Evolutionary conservation across 2,329 filamentous ascomycete genomes (phyloP).

Genomic region (Alternaria incomplexa): DNA sequence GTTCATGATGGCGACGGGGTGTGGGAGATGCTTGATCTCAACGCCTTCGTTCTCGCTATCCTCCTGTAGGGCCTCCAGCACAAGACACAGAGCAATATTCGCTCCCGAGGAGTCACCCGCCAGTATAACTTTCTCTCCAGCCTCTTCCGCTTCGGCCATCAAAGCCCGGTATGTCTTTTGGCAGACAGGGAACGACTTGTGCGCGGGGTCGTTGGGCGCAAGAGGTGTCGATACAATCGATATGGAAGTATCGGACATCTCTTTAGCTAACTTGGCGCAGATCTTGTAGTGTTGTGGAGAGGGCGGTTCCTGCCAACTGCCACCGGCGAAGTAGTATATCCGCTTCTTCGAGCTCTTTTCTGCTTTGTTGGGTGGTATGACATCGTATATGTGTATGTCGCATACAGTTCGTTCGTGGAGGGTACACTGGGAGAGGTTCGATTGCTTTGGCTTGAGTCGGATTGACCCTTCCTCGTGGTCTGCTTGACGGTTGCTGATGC

Average conservation of each 20-base stretch:
- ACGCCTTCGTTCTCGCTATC: slow-evolving; percentile 19
- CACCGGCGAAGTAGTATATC: slow-evolving; percentile 63
- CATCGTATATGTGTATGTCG: slow-evolving; percentile 56
- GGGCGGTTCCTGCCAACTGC: slow-evolving; percentile 62
- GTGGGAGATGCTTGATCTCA: slow-evolving; percentile 12
- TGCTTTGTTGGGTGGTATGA: slow-evolving; percentile 31
- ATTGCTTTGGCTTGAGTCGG: slow-evolving; percentile 45
- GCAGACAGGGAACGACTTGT: slow-evolving; percentile 56
- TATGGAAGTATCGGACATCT: slow-evolving; percentile 51
- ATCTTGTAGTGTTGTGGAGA: slow-evolving; percentile 61
- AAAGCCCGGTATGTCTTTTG: slow-evolving; percentile 53
- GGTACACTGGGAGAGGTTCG: slow-evolving; percentile 41
- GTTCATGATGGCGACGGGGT: slow-evolving; percentile 50
- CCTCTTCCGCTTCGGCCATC: slow-evolving; percentile 47
- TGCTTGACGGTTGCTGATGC: slow-evolving; percentile 38
- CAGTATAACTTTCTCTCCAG: slow-evolving; percentile 55
- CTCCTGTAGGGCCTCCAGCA: slow-evolving; percentile 48
- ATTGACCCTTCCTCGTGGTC: slow-evolving; percentile 51
- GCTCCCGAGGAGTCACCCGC: slow-evolving; percentile 64
- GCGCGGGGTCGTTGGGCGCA: slow-evolving; percentile 60
- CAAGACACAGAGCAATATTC: slow-evolving; percentile 57
- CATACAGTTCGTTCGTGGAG: slow-evolving; percentile 51
- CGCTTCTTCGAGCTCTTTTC: slow-evolving; percentile 32
- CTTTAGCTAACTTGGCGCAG: slow-evolving; percentile 53
- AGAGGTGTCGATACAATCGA: slow-evolving; percentile 61